Evolutionary conservation across 2,329 filamentous ascomycete species (phyloP).

Genomic region (Calonectria hawksworthii): DNA sequence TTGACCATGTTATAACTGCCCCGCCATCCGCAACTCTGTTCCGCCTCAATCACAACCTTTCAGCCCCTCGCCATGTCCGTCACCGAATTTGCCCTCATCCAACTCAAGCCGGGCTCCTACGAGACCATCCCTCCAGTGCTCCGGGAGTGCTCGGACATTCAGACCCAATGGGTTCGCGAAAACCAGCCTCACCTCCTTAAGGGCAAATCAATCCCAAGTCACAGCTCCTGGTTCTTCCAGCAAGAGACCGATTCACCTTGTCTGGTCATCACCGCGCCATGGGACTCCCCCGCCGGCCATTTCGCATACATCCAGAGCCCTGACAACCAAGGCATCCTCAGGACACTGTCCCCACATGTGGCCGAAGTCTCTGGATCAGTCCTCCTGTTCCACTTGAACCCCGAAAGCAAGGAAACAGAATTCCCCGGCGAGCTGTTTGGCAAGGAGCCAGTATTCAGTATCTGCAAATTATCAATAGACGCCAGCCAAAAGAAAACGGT

Average conservation of each 20-base stretch:
- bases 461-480: conserved; percentile 52
- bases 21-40: conserved; percentile 3
- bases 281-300: conserved; percentile 59
- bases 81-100: conserved; percentile 57
- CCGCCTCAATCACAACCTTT: background rate
- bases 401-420: conserved; percentile 44
- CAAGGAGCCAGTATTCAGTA: conserved; percentile 47
- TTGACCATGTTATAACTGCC: conserved; percentile 6
- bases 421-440: conserved; percentile 43
- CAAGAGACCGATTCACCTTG: conserved; percentile 52
- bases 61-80: conserved; percentile 50
- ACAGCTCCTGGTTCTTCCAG: conserved; percentile 54
- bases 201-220: conserved; percentile 46
- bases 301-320: conserved; percentile 58
- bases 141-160: conserved; percentile 50
- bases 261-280: conserved; percentile 61
- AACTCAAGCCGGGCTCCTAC: conserved; percentile 47
- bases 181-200: conserved; percentile 53
- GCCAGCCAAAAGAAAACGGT: conserved; percentile 50
- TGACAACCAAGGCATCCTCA: conserved; percentile 56
- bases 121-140: conserved; percentile 50
- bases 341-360: conserved; percentile 51
- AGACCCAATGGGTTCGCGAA: conserved; percentile 56
- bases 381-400: conserved; percentile 58
- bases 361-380: conserved; percentile 49